phyloP scores from a whole-genome alignment of 495 filamentous ascomycete genomes.

The Corynascus novoguineensis region DNA sequence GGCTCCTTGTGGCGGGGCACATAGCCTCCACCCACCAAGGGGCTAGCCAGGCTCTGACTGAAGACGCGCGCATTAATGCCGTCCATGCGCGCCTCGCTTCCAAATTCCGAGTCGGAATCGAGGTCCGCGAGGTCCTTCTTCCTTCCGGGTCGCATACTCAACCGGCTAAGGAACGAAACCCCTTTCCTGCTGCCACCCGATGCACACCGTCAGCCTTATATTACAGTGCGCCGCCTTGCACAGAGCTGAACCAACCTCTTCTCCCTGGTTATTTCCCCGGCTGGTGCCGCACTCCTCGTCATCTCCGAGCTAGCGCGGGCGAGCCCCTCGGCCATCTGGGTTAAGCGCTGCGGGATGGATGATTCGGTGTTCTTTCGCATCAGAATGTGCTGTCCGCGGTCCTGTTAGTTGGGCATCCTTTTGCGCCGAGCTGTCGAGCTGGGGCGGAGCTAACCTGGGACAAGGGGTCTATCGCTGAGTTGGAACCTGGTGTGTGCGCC shows the following conservation, averaged over 20 bases:
- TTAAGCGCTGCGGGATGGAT: conserved; percentile 59
- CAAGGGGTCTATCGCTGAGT: conserved; percentile 40
- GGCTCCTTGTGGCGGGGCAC: conserved; percentile 85
- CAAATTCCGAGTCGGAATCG: conserved; percentile 66
- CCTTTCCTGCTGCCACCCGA: conserved; percentile 57
- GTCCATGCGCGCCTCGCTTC: conserved; percentile 63
- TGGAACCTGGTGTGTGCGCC: conserved; percentile 19
- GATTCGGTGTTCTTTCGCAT: conserved; percentile 74
- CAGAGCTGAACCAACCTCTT: conserved; percentile 60
- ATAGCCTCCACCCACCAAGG: conserved; percentile 68
- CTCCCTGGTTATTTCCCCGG: conserved; percentile 48
- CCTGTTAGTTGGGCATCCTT: not conserved
- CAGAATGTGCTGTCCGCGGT: conserved; percentile 56
- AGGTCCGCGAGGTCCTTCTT: conserved; percentile 53
- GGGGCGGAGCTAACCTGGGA: conserved; percentile 36
- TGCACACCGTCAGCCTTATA: conserved; percentile 8
- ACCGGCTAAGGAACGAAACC: conserved; percentile 81
- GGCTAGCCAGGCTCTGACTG: conserved; percentile 48
- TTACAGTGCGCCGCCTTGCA: not conserved
- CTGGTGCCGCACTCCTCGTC: conserved; percentile 23
- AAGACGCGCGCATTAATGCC: conserved; percentile 79
- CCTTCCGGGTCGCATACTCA: conserved; percentile 70
- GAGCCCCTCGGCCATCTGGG: conserved; percentile 36
- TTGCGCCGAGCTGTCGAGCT: not conserved
- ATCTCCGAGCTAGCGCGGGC: conserved; percentile 38